phyloP scores from a whole-genome alignment of 371 early-diverging fungal species.

The Mycotypha africana region DNA sequence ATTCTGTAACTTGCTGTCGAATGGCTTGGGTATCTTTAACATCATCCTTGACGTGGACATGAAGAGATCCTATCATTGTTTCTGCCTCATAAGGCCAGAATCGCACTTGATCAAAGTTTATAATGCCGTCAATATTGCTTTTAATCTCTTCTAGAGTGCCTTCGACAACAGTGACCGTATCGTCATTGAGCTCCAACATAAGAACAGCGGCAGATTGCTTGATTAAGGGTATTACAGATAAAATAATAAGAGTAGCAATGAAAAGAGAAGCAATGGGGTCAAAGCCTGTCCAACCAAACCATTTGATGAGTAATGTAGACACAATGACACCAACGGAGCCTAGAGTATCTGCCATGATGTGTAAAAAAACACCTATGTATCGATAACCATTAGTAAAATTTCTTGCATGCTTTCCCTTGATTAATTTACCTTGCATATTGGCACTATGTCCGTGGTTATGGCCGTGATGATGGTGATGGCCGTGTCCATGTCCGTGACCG shows the following conservation, averaged over 20 bases:
- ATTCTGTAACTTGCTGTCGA: slow-evolving; percentile 20
- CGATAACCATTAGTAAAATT: too few species aligned
- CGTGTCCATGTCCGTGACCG: slow-evolving; percentile 35
- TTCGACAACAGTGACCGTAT: slow-evolving; percentile 42
- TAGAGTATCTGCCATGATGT: slow-evolving; percentile 94
- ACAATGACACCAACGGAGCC: slow-evolving; percentile 95
- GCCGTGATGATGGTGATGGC: slow-evolving; percentile 23
- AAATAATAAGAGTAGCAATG: slow-evolving; percentile 83
- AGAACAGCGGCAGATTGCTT: slow-evolving; percentile 58
- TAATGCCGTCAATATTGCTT: slow-evolving; percentile 39
- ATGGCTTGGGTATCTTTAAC: slow-evolving; percentile 25
- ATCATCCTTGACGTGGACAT: slow-evolving; percentile 40
- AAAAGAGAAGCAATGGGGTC: slow-evolving; percentile 92
- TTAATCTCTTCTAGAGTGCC: slow-evolving; percentile 47
- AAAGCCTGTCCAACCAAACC: slow-evolving; percentile 92
- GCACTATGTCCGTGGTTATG: slow-evolving; percentile 43
- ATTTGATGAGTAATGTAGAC: slow-evolving; percentile 81
- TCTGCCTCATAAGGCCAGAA: slow-evolving; percentile 66
- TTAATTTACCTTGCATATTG: slow-evolving; percentile 76
- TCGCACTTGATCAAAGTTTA: slow-evolving; percentile 34
- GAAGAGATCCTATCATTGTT: slow-evolving; percentile 51
- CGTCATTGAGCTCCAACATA: slow-evolving; percentile 51
- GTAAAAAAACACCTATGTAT: slow-evolving; percentile 71
- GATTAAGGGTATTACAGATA: slow-evolving; percentile 83
- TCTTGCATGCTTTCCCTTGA: too few species aligned